Evolutionary conservation across 306 rosid genomes (phyloP), one percentile per base, ranked within the genome.

Genomic region (Purshia tridentata): DNA sequence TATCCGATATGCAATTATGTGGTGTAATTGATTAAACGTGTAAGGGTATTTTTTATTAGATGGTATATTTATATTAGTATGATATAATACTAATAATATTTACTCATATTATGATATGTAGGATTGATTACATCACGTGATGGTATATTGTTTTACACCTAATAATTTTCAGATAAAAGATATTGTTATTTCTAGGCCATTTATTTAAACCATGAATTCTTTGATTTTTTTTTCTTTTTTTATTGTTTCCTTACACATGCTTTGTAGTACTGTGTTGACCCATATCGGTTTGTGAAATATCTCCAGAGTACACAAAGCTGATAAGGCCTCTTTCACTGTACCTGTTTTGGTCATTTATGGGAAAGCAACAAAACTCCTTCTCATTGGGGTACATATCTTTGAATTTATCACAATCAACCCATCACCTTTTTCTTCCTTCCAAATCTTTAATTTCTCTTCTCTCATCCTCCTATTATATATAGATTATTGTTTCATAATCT

Each of bases 261-360:
- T 70, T 65, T 37, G 66, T 39, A 40, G 53, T 68, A 68, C 63
- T 70, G 78, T 75, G 76, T 74, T 77, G 89, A 80, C 79, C 79
- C 81, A 61, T 64, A n/a, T 16, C 61, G 67, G 40, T 69, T 41
- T 70, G 78, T 60, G 86, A 80, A 81, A 76, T 82, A 76, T 87
- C 86, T 85, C 72, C 64, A 10, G 76, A 81, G 81, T 71, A 80
- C 80, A 74, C 76, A 75, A 71, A 82, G 74, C 53, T 75, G 86
- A 86, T 68, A 73, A 80, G 81, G 70, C 69, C 72, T 67, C 64
- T 15, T 65, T 74, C 74, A 58, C 80, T 76, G 79, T 87, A 48
- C 59, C 56, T 75, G 88, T 83, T 86, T 61, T 79, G 84, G 80
- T 85, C 77, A 83, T 89, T 86, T 81, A 85, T 80, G 77, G 60